These are phyloP conservation scores for Datura wrightii DNA, from an alignment of 257 asterid species.

Conservation along the genomic window DNA sequence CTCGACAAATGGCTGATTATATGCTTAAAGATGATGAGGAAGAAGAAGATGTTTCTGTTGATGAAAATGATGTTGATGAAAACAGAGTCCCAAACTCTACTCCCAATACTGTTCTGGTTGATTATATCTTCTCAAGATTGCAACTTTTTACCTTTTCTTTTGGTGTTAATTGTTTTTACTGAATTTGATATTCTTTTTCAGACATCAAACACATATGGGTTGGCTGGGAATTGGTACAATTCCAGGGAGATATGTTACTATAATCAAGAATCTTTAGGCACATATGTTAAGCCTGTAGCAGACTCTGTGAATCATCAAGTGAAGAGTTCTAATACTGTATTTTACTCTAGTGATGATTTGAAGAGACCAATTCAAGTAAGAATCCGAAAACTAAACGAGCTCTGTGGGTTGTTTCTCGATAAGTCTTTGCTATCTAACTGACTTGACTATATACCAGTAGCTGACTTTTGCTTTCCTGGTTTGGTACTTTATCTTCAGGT, in stretches of 20 bases:
- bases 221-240: conserved; percentile 29
- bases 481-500: conserved; percentile 36
- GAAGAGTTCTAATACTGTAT: neutral
- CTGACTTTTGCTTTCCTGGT: neutral
- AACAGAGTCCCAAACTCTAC: conserved; percentile 18
- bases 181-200: neutral
- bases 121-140: neutral
- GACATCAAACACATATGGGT: conserved; percentile 3
- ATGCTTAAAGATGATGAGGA: conserved; percentile 69
- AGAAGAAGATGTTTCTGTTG: neutral
- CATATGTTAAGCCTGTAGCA: conserved; percentile 23
- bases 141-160: neutral
- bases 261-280: conserved; percentile 28
- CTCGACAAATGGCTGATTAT: conserved; percentile 84
- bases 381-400: neutral
- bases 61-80: neutral
- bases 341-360: conserved; percentile 28
- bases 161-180: neutral
- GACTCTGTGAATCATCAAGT: conserved; percentile 19
- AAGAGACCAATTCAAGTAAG: conserved; percentile 35
- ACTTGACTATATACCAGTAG: neutral
- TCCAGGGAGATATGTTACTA: conserved; percentile 30
- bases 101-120: conserved; percentile 9
- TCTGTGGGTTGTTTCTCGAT: neutral
- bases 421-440: neutral